Evolutionary conservation across 2,329 filamentous ascomycete species (phyloP), one percentile per base, ranked within the genome.

Genomic region (Calonectria pseudoreteaudii): DNA sequence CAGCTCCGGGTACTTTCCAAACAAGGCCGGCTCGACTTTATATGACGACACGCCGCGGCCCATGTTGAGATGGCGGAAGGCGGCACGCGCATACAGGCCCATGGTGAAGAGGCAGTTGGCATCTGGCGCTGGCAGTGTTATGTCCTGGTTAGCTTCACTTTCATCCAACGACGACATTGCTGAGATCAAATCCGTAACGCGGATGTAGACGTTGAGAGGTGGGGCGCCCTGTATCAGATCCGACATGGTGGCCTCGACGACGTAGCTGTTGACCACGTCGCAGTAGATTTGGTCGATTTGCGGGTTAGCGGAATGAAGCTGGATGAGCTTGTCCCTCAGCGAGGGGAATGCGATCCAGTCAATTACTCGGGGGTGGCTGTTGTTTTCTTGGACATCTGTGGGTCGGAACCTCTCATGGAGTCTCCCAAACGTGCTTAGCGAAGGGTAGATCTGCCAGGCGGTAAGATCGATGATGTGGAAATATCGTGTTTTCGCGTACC

Each of bases 401-500:
- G 82, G 82, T 0, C 81, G 77, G 18, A 83, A 83, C 6, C 78
- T 69, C 4, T 76, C 76, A 70, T 83, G 82, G 0, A 83, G 66
- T 16, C 77, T 80, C 1, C 74, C 74, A 28, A 78, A 83, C 0
- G 82, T 83, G 10, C 71, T 64, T 1, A 75, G 47, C 1, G 80
- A 83, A 2, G 82, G 82, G 23, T 76, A 83, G 1, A 83, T 68
- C 79, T 83, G 81, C 81, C 81, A 83, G 4, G 81, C 81, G 4
- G 81, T 83, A 44, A 83, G 78, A 53, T 83, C 82, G 52, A 83
- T 80, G 53, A 83, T 83, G 71, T 83, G 81, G 64, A 72, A 83
- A 72, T 83, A 83, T 10, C 82, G 78, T 3, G 82, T 84, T 34
- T 83, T 89, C 10, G 86, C 89, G 6, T 84, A 84, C 81, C 81